Base-by-base conservation (phyloP, 1,284 basidiomycete genomes). In the Pseudozyma tsukubaensis region DNA sequence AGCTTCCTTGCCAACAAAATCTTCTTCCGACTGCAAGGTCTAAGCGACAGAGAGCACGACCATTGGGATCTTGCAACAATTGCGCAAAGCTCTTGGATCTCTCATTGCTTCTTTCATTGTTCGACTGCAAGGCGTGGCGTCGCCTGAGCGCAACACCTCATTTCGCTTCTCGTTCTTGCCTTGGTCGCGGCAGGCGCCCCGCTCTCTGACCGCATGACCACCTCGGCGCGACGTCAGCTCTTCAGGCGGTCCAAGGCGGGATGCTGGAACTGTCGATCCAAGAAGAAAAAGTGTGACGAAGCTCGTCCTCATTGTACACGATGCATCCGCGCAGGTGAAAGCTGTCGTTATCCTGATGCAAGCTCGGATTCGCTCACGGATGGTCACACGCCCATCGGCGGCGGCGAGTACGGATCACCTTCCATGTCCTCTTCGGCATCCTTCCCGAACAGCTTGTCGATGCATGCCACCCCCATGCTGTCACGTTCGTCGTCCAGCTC, bases 201-300 rank as follows among this genome's bases (percentile, higher is more conserved):
- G 18, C 32, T 34, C 21, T 50, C 58, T 59, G 59, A 44, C 54
- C 54, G 54, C 53, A 73, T 73, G 71, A 65, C 71, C 60, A 73
- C 56, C 19, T 61, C 65, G n/a, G 64, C 71, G 12, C 52, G 71
- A 36, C 71, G 71, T 45, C 65, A 73, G 48, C 65, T 73, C 42
- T 75, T 75, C 50, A 43, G 67, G 47, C 72, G 72, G 34, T 75
- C 72, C 59, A 70, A 70, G 48, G 67, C 72, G 16, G 72, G 72
- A 37, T 75, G 72, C 60, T 64, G 59, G 67, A 75, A 70, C 36
- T 75, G 72, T 37, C 72, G 72, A 13, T 63, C 67, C 32, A 70
- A 75, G 43, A 75, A 75, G 67, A 75, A 75, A 40, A 75, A 75
- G 51, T 75, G 72, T 51, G 72, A 75, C 67, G 72, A 75, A 47